phyloP scores from a whole-genome alignment of 352 stramenopile genomes.

The Phytophthora citricola region DNA sequence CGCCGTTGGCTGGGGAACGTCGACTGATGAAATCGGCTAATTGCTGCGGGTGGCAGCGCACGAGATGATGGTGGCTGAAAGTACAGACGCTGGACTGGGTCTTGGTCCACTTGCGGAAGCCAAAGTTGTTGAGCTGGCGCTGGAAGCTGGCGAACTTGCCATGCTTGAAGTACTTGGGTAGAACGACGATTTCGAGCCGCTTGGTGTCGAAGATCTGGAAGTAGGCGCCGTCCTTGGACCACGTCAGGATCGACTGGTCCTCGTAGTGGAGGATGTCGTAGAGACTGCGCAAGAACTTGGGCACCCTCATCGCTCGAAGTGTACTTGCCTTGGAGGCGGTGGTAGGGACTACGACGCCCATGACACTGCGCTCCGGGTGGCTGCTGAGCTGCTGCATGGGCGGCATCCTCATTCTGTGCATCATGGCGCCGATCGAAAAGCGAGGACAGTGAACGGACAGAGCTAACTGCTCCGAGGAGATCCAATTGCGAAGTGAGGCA shows the following conservation, averaged over 20 bases:
- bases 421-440: conserved; percentile 18
- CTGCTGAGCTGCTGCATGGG: conserved; percentile 28
- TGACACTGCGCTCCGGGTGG: conserved; percentile 13
- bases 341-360: neutral
- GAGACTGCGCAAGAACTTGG: conserved; percentile 82
- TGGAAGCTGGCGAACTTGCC: conserved; percentile 93
- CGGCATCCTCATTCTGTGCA: conserved; percentile 35
- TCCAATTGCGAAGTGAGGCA: conserved; percentile 41
- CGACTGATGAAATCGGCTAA: conserved; percentile 59
- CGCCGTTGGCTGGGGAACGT: conserved; percentile 19
- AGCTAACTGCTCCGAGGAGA: conserved; percentile 20
- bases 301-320: conserved; percentile 51
- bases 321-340: conserved; percentile 28
- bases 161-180: conserved; percentile 96
- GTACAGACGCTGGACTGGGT: conserved; percentile 82
- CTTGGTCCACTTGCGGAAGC: conserved; percentile 90
- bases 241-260: conserved; percentile 72
- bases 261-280: conserved; percentile 82
- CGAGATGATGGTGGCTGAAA: conserved; percentile 77
- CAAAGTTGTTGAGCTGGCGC: conserved; percentile 94
- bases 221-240: conserved; percentile 67
- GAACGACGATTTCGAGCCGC: conserved; percentile 70
- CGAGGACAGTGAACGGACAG: neutral
- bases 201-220: conserved; percentile 79
- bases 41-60: conserved; percentile 65